Conservation (phyloP, 495 filamentous ascomycete genomes). For the Hypomontagnella monticulosa region DNA sequence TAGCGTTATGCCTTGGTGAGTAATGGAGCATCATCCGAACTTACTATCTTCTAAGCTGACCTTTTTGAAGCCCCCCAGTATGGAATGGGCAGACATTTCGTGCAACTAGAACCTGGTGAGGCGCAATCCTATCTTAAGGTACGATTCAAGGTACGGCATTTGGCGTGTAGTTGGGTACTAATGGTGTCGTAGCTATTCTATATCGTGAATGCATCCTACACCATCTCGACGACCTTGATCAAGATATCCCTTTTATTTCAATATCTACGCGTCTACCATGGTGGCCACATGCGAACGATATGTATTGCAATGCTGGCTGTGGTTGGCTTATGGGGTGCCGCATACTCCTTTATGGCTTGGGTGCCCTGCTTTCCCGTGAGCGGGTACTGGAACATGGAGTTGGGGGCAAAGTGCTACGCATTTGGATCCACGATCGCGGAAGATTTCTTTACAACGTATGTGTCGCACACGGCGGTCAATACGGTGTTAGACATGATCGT, state of each 20-base stretch:
- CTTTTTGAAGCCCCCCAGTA: slow-evolving; percentile 15
- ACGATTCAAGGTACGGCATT: background rate
- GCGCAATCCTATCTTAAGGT: slow-evolving; percentile 28
- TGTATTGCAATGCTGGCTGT: slow-evolving; percentile 38
- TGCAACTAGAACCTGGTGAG: slow-evolving; percentile 5
- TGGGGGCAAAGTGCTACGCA: slow-evolving; percentile 39
- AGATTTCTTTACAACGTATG: slow-evolving; percentile 37
- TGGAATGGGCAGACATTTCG: slow-evolving; percentile 22
- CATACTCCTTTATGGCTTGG: slow-evolving; percentile 35
- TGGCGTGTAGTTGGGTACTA: background rate
- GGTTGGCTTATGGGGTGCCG: slow-evolving; percentile 39
- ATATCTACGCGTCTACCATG: slow-evolving; percentile 43
- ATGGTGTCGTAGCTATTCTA: slow-evolving; percentile 36
- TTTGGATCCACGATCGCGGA: slow-evolving; percentile 42
- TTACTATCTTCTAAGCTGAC: background rate
- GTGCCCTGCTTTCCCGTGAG: slow-evolving; percentile 41
- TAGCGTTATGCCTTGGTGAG: slow-evolving; percentile 43
- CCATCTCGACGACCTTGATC: slow-evolving; percentile 41
- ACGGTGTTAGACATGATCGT: slow-evolving; percentile 42
- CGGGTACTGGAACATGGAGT: slow-evolving; percentile 40
- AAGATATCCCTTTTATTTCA: slow-evolving; percentile 48
- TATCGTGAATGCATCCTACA: slow-evolving; percentile 32
- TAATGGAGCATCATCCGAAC: background rate
- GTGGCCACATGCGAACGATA: slow-evolving; percentile 34
- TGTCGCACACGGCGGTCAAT: slow-evolving; percentile 43